phyloP scores from a whole-genome alignment of 2,329 filamentous ascomycete species.

The Pyricularia sp. region DNA sequence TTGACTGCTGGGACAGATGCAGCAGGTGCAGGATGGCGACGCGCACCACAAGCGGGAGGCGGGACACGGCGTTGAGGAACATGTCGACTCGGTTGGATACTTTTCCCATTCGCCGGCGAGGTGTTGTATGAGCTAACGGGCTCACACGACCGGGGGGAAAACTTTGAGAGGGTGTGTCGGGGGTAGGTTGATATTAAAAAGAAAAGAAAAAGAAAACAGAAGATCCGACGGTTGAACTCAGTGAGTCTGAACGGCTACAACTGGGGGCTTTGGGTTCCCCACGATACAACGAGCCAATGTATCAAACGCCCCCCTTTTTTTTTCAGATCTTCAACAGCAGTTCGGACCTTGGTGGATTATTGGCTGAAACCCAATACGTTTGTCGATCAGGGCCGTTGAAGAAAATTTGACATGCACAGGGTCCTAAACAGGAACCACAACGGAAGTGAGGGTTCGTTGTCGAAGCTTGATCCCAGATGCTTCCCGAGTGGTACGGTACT shows the following conservation, averaged over 20 bases:
- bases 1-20: conserved; percentile 57
- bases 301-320: neutral
- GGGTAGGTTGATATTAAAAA: neutral
- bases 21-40: conserved; percentile 56
- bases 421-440: neutral
- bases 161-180: neutral
- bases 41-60: conserved; percentile 53
- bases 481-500: neutral
- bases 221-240: neutral
- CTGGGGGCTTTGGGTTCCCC: neutral
- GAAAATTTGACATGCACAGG: neutral
- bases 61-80: conserved; percentile 33
- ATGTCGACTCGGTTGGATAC: conserved; percentile 6
- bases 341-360: neutral
- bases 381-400: neutral
- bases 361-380: neutral
- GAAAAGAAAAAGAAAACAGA: neutral
- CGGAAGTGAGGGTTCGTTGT: neutral
- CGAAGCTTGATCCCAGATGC: neutral
- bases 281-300: neutral
- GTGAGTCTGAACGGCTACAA: neutral
- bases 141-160: neutral
- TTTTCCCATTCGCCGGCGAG: neutral
- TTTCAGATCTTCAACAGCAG: neutral
- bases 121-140: neutral